phyloP scores from a whole-genome alignment of 306 rosid species.

The Malus sieversii region DNA sequence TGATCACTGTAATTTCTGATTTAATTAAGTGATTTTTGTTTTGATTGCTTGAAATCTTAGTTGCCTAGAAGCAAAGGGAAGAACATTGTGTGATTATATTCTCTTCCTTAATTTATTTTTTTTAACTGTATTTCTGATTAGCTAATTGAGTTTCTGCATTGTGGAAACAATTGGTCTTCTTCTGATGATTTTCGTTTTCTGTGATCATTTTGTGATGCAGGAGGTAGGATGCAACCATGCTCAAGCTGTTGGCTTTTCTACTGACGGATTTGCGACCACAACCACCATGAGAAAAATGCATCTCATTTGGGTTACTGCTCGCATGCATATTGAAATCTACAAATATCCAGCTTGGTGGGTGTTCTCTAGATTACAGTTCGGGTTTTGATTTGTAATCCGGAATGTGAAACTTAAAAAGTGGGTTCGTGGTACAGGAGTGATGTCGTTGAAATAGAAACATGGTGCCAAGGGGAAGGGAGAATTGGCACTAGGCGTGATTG shows the following conservation, averaged over 20 bases:
- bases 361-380: neutral
- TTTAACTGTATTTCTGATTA: neutral
- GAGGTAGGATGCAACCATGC: slow-evolving; percentile 99
- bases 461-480: slow-evolving; percentile 93
- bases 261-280: slow-evolving; percentile 92
- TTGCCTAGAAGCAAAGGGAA: neutral
- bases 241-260: slow-evolving; percentile 89
- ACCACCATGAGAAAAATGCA: slow-evolving; percentile 86
- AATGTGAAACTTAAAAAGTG: slow-evolving; percentile 6
- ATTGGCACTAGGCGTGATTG: slow-evolving; percentile 94
- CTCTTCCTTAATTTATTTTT: neutral
- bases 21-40: neutral
- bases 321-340: slow-evolving; percentile 97
- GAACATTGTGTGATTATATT: neutral
- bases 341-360: slow-evolving; percentile 90
- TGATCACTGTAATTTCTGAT: neutral
- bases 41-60: neutral
- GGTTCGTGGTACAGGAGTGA: slow-evolving; percentile 64
- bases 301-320: slow-evolving; percentile 98
- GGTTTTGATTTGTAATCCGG: neutral
- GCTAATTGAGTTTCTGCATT: neutral
- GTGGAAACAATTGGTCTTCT: neutral
- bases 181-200: neutral
- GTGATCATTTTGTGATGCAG: slow-evolving; percentile 38
- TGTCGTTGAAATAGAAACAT: slow-evolving; percentile 90